Percentiles rank a stretch among this genome's conserved stretches.
These are phyloP conservation scores for Lupinus albus DNA, from an alignment of 306 rosid species.

Conservation along the genomic window DNA sequence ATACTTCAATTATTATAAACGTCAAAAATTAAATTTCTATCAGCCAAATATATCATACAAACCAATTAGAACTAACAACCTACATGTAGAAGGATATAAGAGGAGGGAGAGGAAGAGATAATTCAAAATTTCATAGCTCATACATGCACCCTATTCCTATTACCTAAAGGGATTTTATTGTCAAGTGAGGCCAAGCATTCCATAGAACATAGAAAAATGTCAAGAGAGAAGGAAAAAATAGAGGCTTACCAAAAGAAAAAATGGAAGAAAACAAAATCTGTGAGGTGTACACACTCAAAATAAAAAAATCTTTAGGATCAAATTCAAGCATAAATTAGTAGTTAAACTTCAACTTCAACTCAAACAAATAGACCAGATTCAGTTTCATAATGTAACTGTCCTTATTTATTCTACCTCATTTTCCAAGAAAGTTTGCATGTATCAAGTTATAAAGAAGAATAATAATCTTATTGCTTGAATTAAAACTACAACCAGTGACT, in stretches of 20 bases:
- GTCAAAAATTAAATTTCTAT: conserved; percentile 2
- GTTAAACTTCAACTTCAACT: too few species aligned
- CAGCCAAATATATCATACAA: not conserved
- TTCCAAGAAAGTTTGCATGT: not conserved
- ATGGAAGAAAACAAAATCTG: not conserved
- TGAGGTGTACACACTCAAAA: not conserved
- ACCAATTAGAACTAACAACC: not conserved
- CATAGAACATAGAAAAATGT: not conserved
- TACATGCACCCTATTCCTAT: not conserved
- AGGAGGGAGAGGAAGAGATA: not conserved
- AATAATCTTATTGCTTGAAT: too few species aligned
- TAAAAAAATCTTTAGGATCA: not conserved
- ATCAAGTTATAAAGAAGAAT: too few species aligned
- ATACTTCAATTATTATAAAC: conserved; percentile 10
- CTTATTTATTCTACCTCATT: not conserved
- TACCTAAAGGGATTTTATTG: too few species aligned
- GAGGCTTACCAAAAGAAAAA: too few species aligned
- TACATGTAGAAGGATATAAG: not conserved
- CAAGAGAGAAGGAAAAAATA: not conserved
- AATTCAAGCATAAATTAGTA: not conserved
- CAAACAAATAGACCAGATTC: not conserved
- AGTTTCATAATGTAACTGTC: conserved; percentile 1
- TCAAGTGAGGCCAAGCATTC: not conserved
- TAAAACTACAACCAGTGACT: too few species aligned
- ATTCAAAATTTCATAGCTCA: not conserved